These are phyloP conservation scores for Podaxis pistillaris DNA, from an alignment of 768 basidiomycete genomes.

Conservation along the genomic window DNA sequence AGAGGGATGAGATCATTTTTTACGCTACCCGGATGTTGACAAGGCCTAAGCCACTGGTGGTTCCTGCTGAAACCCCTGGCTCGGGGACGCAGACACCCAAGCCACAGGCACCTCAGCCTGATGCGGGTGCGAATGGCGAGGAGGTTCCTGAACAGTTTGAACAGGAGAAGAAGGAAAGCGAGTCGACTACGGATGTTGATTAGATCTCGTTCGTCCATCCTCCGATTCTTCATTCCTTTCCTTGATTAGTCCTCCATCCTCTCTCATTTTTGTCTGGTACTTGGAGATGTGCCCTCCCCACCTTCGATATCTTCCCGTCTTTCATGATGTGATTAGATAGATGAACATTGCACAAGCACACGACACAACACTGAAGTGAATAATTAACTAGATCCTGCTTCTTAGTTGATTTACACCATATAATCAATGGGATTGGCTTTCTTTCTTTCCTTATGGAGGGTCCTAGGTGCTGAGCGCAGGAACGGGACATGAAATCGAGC, in stretches of 20 bases:
- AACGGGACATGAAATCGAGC: conserved; percentile 18
- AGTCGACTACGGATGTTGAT: conserved; percentile 85
- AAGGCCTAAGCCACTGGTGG: conserved; percentile 77
- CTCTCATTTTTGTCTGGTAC: background rate
- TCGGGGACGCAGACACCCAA: conserved; percentile 57
- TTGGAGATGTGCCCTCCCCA: background rate
- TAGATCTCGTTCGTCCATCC: conserved; percentile 32
- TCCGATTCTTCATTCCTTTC: background rate
- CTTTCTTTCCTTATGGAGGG: background rate
- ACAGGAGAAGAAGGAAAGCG: conserved; percentile 31
- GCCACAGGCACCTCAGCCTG: conserved; percentile 49
- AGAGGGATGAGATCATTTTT: conserved; percentile 89
- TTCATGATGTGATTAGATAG: background rate
- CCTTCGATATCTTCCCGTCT: background rate
- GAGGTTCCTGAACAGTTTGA: conserved; percentile 21
- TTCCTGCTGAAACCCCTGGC: conserved; percentile 27
- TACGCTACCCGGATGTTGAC: conserved; percentile 88
- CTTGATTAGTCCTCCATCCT: background rate
- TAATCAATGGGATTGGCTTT: background rate
- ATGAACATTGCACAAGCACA: background rate
- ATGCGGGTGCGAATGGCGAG: background rate
- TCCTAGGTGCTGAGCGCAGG: too few relatives aligned
- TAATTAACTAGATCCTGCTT: background rate
- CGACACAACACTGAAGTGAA: background rate
- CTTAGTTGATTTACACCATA: background rate